phyloP scores from a whole-genome alignment of 192 early-diverging fungal species.

The Entophlyctis helioformis region DNA sequence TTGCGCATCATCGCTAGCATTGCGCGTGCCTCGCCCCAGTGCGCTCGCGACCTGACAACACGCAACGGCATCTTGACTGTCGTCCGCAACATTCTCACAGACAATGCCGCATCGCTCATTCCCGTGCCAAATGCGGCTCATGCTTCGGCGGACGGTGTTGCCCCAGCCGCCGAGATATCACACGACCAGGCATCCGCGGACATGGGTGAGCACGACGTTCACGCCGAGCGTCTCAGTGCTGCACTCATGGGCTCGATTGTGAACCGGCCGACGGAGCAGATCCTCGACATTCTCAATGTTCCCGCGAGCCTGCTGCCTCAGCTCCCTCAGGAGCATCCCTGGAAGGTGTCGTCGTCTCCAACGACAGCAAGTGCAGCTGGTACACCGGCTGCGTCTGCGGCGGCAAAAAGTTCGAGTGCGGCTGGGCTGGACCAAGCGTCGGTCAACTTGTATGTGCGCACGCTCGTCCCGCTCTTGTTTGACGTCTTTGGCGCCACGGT shows the following conservation, averaged over 20 bases:
- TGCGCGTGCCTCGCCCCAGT: too few relatives aligned
- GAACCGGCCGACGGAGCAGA: conserved; percentile 31
- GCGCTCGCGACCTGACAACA: too few relatives aligned
- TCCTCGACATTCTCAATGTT: conserved; percentile 43
- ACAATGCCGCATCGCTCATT: too few relatives aligned
- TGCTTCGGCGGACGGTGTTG: too few relatives aligned
- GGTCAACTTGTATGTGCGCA: conserved; percentile 15
- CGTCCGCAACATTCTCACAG: conserved; percentile 8
- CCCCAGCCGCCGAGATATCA: too few relatives aligned
- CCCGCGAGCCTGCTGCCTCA: conserved; percentile 46
- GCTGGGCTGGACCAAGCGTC: too few relatives aligned
- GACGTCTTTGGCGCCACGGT: conserved; percentile 61
- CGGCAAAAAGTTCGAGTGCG: too few relatives aligned
- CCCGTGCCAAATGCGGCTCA: too few relatives aligned
- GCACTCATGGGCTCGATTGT: conserved; percentile 13
- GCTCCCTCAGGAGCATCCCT: conserved; percentile 32
- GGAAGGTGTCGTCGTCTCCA: conserved; percentile 14
- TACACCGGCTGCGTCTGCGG: background rate
- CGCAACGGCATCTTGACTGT: conserved; percentile 13
- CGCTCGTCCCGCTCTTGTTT: conserved; percentile 56
- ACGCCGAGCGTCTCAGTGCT: conserved; percentile 5
- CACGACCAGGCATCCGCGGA: too few relatives aligned
- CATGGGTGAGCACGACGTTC: background rate
- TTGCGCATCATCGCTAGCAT: too few relatives aligned
- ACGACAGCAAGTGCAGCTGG: background rate